phyloP scores from a whole-genome alignment of 208 protist species.

The Phytomonas sp. region DNA sequence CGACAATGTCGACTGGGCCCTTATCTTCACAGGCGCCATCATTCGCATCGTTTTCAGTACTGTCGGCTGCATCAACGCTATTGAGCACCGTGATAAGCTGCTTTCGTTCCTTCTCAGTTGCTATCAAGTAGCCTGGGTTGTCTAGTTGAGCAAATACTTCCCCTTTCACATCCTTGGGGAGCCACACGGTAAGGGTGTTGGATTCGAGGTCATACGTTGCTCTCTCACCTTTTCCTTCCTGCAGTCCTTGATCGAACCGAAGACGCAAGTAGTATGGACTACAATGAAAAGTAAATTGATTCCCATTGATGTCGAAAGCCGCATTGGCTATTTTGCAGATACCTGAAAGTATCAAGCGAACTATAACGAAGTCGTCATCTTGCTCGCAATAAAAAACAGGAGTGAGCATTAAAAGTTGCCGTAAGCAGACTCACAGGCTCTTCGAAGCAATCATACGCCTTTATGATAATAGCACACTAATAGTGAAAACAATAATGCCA shows the following conservation, averaged over 20 bases:
- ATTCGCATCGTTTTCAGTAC: slow-evolving; percentile 8
- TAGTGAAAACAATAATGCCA: neutral
- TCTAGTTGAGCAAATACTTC: slow-evolving; percentile 77
- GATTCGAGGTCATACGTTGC: slow-evolving; percentile 77
- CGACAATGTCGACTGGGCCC: neutral
- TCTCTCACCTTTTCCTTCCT: slow-evolving; percentile 61
- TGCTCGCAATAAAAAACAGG: slow-evolving; percentile 77
- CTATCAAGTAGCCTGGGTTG: slow-evolving; percentile 79
- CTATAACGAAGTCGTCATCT: slow-evolving; percentile 73
- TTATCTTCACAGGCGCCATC: neutral
- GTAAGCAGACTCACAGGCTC: neutral
- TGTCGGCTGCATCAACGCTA: neutral
- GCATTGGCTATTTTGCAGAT: slow-evolving; percentile 75
- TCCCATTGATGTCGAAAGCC: slow-evolving; percentile 70
- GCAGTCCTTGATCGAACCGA: slow-evolving; percentile 68
- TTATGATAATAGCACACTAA: neutral
- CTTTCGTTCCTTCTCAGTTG: slow-evolving; percentile 67
- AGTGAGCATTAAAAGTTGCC: slow-evolving; percentile 51
- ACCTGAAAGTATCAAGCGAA: slow-evolving; percentile 58
- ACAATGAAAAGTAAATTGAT: slow-evolving; percentile 85
- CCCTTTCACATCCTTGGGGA: slow-evolving; percentile 69
- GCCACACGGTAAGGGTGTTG: slow-evolving; percentile 60
- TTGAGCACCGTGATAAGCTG: slow-evolving; percentile 37
- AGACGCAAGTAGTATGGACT: slow-evolving; percentile 87
- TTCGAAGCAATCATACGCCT: neutral